Conservation (phyloP, 2,329 filamentous ascomycete species). For the Monilinia laxa region DNA sequence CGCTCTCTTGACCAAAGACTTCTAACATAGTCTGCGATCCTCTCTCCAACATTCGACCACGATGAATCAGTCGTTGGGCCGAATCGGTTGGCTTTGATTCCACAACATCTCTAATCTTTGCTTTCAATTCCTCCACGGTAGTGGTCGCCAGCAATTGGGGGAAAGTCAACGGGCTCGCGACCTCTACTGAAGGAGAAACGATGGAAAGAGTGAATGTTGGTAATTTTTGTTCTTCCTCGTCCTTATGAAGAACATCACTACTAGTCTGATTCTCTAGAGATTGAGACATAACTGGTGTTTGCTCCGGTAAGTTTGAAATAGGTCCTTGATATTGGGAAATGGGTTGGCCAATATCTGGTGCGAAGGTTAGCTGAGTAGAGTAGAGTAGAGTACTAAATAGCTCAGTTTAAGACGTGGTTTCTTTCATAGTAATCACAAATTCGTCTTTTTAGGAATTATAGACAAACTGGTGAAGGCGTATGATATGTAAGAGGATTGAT, state of each 20-base stretch:
- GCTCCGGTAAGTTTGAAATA: neutral
- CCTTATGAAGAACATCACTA: constrained; percentile 27
- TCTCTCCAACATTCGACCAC: constrained; percentile 55
- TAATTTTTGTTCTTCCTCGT: constrained; percentile 31
- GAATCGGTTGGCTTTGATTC: constrained; percentile 52
- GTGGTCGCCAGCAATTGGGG: constrained; percentile 50
- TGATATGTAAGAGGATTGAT: neutral
- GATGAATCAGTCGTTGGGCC: constrained; percentile 60
- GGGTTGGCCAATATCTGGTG: neutral
- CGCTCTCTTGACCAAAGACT: constrained; percentile 54
- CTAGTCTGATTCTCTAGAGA: constrained; percentile 22
- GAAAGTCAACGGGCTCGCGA: constrained; percentile 52
- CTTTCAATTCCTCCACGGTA: constrained; percentile 58
- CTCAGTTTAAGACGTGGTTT: constrained; percentile 7
- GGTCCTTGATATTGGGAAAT: neutral
- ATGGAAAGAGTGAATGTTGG: constrained; percentile 55
- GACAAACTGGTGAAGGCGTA: too few relatives aligned
- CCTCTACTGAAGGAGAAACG: constrained; percentile 57
- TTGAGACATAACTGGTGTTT: constrained; percentile 30
- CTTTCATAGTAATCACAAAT: constrained; percentile 10
- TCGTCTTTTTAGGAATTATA: neutral
- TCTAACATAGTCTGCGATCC: constrained; percentile 57
- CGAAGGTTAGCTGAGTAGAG: neutral
- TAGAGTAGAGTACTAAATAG: neutral
- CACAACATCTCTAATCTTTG: constrained; percentile 54